These are phyloP conservation scores for Diaporthe nobilis DNA, from an alignment of 2,329 filamentous ascomycete species.

Conservation along the genomic window DNA sequence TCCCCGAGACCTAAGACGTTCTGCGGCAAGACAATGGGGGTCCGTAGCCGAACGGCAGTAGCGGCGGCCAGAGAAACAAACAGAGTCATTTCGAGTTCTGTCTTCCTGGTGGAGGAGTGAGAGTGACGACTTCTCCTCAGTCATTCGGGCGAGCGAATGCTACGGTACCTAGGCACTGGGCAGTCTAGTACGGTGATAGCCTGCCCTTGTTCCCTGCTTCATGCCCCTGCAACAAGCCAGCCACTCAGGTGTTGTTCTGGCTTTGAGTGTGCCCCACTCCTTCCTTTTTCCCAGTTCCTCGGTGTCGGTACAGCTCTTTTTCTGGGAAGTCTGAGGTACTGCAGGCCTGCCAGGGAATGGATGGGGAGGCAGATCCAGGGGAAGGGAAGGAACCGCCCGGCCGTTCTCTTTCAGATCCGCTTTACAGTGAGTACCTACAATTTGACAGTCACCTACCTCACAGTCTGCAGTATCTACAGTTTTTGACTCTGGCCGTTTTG, in stretches of 20 bases:
- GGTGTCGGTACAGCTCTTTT: slow-evolving; percentile 21
- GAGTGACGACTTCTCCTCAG: slow-evolving; percentile 2
- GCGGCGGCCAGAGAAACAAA: not conserved
- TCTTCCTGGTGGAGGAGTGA: not conserved
- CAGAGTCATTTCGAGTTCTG: not conserved
- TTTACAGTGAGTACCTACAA: not conserved
- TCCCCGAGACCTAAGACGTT: not conserved
- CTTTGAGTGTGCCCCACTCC: not conserved
- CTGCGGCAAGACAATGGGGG: not conserved
- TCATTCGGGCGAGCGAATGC: not conserved
- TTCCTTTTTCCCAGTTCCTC: slow-evolving; percentile 21
- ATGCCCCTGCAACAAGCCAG: not conserved
- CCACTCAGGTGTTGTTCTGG: slow-evolving; percentile 25
- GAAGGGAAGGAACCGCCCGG: not conserved
- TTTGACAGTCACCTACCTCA: not conserved
- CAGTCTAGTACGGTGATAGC: not conserved
- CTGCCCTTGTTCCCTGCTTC: not conserved
- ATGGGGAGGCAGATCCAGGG: not conserved
- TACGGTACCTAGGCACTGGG: not conserved
- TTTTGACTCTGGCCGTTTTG: not conserved
- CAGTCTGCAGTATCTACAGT: not conserved
- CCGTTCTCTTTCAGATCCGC: not conserved
- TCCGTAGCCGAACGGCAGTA: not conserved
- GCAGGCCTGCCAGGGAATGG: not conserved
- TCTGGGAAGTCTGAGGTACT: not conserved